Evolutionary conservation across 2,329 filamentous ascomycete genomes (phyloP), one percentile per base, ranked within the genome.

Genomic region (Trichoderma aggressivum): DNA sequence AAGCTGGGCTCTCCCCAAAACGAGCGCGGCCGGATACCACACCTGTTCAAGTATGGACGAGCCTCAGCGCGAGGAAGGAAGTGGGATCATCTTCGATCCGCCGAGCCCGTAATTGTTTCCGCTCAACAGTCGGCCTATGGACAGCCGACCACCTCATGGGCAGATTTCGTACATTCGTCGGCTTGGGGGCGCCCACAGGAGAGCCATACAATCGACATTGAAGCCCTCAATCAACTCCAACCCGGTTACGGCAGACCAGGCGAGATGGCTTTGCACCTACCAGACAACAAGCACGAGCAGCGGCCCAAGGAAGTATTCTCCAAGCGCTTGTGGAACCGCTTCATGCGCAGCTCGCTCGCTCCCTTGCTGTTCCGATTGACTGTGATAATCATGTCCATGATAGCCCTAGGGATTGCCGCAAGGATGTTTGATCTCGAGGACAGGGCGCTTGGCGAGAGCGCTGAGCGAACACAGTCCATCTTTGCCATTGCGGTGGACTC

Each of bases 401-500:
- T 93, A 69, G 94, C 94, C 5, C 87, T 99, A 28, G 93, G 89
- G 16, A 86, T 99, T 10, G 91, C 94, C 2, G 89, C 86, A 4
- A 90, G 89, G 28, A 94, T 98, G 63, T 93, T 90, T 79, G 83
- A 89, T 75, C 81, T 89, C 68, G 86, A 90, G 69, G 80, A 84
- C 75, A 81, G 75, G 75, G 82, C 77, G 71, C 80, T 78, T 80
- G 83, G 75, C 28, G 77, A 78, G 14, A 79, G 78, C 34, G 81
- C 85, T 2, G 90, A 93, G 79, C 89, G 88, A 34, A 89, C 91
- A 50, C 97, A 96, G 65, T 92, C 94, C 8, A 88, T 94, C 72
- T 94, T 98, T 83, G 95, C 95, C 34, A 91, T 98, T 68, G 89
- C 93, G 43, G 92, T 99, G 50, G 95, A 98, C 81, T 90, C 91